A percentile compares a stretch with the other conserved stretches of the same genome.
These are phyloP conservation scores for Kalmusia sp. DNA, from an alignment of 2,329 filamentous ascomycete genomes.

Conservation along the genomic window DNA sequence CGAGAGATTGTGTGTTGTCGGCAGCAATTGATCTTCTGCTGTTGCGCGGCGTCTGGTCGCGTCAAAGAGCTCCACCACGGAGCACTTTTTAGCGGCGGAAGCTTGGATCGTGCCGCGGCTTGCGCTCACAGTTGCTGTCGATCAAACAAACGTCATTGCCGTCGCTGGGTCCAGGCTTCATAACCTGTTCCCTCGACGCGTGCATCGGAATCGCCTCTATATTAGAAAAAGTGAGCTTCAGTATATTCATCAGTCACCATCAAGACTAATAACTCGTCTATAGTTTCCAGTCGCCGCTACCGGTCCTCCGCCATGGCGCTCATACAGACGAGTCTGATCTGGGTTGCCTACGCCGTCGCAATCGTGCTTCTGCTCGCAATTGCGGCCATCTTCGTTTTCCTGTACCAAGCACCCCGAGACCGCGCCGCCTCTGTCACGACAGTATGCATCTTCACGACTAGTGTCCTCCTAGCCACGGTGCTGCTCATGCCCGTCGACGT, in stretches of 20 bases:
- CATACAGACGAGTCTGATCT: constrained; percentile 89
- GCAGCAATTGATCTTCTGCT: neutral
- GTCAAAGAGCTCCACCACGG: constrained; percentile 28
- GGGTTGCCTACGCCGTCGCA: constrained; percentile 89
- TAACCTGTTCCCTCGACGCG: no score
- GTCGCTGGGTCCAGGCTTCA: no score
- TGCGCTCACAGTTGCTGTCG: no score
- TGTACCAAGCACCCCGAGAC: constrained; percentile 89
- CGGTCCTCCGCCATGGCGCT: constrained; percentile 62
- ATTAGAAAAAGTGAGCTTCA: neutral
- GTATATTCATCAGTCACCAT: neutral
- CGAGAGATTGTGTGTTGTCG: neutral
- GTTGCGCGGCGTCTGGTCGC: constrained; percentile 15
- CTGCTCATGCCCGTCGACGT: constrained; percentile 94
- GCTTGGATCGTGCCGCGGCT: no score
- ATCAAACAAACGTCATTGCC: no score
- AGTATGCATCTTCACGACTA: constrained; percentile 86
- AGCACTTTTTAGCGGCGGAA: no score
- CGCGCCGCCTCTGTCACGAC: constrained; percentile 81
- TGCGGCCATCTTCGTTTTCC: constrained; percentile 84
- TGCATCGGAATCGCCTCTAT: no score
- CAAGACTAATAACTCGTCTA: neutral
- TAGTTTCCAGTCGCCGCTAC: neutral
- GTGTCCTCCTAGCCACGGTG: constrained; percentile 87
- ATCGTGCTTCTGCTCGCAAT: constrained; percentile 78